Percentiles rank a stretch among this genome's conserved stretches.
Conservation (phyloP, 2,329 filamentous ascomycete genomes). For the Neofusicoccum kwambonambiense region DNA sequence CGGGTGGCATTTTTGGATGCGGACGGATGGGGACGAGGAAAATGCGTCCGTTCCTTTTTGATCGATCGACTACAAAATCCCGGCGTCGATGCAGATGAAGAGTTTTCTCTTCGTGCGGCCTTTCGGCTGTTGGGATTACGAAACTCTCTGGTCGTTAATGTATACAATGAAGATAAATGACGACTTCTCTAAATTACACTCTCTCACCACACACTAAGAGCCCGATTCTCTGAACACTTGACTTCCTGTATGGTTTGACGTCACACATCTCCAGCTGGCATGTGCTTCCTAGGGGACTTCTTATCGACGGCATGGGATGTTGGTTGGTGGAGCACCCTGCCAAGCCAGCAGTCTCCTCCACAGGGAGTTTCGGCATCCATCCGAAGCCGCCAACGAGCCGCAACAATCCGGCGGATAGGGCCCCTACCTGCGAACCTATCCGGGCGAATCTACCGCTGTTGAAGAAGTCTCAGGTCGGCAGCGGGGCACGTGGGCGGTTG, state of each 20-base stretch:
- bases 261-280: background rate
- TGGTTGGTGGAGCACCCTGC: background rate
- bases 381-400: background rate
- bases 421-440: background rate
- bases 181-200: background rate
- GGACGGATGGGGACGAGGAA: background rate
- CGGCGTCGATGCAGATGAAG: background rate
- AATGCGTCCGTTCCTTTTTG: background rate
- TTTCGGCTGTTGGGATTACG: background rate
- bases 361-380: background rate
- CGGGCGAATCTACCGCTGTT: background rate
- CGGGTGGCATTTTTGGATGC: background rate
- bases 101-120: background rate
- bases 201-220: background rate
- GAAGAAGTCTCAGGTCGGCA: background rate
- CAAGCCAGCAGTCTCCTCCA: background rate
- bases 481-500: background rate
- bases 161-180: background rate
- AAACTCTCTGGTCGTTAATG: background rate
- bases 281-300: background rate
- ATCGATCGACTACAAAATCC: background rate
- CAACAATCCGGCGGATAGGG: background rate
- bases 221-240: background rate
- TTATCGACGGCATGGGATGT: background rate
- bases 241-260: too few relatives aligned